Base-by-base conservation (phyloP, 1,284 basidiomycete species). In the Trametes hirsuta region DNA sequence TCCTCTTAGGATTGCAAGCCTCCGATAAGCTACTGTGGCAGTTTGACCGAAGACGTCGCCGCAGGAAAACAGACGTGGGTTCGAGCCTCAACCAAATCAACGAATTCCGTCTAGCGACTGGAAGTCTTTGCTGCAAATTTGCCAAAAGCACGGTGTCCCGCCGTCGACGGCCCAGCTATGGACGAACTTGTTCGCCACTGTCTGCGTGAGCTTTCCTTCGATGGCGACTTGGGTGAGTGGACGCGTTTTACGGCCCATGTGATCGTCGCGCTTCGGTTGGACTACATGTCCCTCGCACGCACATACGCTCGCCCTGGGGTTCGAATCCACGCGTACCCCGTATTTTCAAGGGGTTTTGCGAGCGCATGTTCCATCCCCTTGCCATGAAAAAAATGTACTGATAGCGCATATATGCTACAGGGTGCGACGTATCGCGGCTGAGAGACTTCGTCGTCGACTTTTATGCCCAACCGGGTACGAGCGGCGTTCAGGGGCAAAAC, bases 131-230 rank as follows among this genome's bases (percentile, higher is more conserved):
- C 47, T 36, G 39, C 5, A 40, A 12, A 6, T 5, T 14, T 11
- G n/a, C 39, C 14, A 40, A 30, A 30, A 30, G 30, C 8, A 30
- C 39, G 18, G 18, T 18, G 18, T 18, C 18, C 18, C 18, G 18
- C 18, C 18, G 18, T 18, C 18, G 18, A 18, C 18, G 18, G 18
- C 18, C 11, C 39, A 18, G 39, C 35, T 4, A 90, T 93, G 85
- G 91, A 93, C 72, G 85, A 90, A 65, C 84, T 93, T 55, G 74
- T 93, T 41, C 84, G 85, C 63, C 84, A 91, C 69, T 88, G 88
- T 71, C 78, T 92, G 40, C 84, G 87, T 55, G 88, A 94, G 72
- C 79, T 94, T 22, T 84, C 91, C 8, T 92, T 91, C 71, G 91
- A 93, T 63, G 91, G 91, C n/a, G 91, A 93, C 70, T 78, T 88